phyloP scores from a whole-genome alignment of 352 stramenopile species.

The Phytopythium aichiense region DNA sequence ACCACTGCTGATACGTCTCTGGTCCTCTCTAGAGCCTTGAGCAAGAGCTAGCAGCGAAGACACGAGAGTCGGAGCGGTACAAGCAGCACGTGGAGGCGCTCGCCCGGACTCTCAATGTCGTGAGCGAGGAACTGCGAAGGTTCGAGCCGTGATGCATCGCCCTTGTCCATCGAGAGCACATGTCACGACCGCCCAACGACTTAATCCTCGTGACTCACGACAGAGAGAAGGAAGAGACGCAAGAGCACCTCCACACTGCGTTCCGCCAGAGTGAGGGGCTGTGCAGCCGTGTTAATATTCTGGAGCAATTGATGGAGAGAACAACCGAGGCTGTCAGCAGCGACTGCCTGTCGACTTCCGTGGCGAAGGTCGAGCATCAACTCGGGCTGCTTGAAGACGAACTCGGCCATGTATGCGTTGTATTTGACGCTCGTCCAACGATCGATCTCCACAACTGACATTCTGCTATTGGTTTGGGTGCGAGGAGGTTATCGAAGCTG shows the following conservation, averaged over 20 bases:
- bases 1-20: not conserved
- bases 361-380: conserved; percentile 27
- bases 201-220: not conserved
- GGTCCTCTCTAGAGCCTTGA: conserved; percentile 17
- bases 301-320: conserved; percentile 8
- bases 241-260: not conserved
- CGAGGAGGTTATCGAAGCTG: conserved; percentile 23
- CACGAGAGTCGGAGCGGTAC: conserved; percentile 18
- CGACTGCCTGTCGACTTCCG: not conserved
- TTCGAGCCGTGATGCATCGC: conserved; percentile 5
- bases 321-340: conserved; percentile 11
- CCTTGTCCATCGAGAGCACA: not conserved
- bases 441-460: not conserved
- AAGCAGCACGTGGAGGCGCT: conserved; percentile 37
- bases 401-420: conserved; percentile 28
- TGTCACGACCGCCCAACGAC: not conserved
- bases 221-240: conserved; percentile 17
- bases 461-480: not conserved
- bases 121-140: conserved; percentile 41
- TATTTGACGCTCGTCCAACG: not conserved
- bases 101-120: conserved; percentile 33
- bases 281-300: conserved; percentile 12
- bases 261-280: conserved; percentile 11
- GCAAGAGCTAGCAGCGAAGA: conserved; percentile 10
- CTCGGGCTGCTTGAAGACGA: conserved; percentile 55